Base-by-base conservation (phyloP, 2,329 filamentous ascomycete species). In the Aaosphaeria pasadenensis region DNA sequence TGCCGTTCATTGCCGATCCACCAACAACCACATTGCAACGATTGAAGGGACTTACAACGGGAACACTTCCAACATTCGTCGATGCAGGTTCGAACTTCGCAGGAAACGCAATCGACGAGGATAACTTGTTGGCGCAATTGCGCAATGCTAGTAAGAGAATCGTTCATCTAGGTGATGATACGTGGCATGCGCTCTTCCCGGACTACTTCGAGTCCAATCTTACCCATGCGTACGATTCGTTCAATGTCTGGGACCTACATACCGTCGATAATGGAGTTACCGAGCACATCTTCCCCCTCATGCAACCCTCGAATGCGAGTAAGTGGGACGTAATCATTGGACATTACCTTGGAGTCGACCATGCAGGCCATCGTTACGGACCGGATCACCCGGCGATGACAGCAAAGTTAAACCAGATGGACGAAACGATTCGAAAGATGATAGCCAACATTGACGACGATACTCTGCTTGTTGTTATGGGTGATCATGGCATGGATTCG, bases 211-310 rank as follows among this genome's bases (percentile, higher is more conserved):
- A 96, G 67, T 75, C 85, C 6, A 88, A 92, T 48, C 83, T 96
- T 48, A 96, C 91, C 58, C 83, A 80, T 58, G 84, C 94, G 0
- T 99, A 96, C 69, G 92, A 97, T 68, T 97, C 92, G 52, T 95
- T 99, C 74, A 96, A 97, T 64, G 94, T 97, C 5, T 96, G 91
- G 90, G 94, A 99, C 69, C 72, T 99, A 60, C 91, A 97, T 69
- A 97, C 94, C 0, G 89, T 99, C 3, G 94, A 99, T 66, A 92
- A 96, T 63, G 94, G 94, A 1, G 94, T 99, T 28, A 87, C 86
- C 9, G 88, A 95, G 58, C 88, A 97, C 71, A 84, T 99, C 5
- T 87, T 94, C 52, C 94, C 94, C 1, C 78, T 97, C 2, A 71
- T 99, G 53, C 77, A 85, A 43, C 70, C 81, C 1, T 76, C 80